Evolutionary conservation across 2,329 filamentous ascomycete genomes (phyloP).

Genomic region (Xylaria multiplex): DNA sequence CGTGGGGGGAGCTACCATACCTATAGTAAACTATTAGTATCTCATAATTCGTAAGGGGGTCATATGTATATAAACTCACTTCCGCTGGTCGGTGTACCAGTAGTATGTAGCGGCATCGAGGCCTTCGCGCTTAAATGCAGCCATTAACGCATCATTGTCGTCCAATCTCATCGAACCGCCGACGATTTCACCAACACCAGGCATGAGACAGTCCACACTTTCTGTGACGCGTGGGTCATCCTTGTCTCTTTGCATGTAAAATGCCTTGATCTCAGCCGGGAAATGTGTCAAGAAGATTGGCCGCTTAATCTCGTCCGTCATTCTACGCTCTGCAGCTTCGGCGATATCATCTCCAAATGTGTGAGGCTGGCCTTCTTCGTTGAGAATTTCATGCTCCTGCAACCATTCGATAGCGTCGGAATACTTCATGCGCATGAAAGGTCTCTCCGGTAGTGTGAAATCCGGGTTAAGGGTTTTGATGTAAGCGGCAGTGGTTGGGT

Average conservation of each 20-base stretch:
- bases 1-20: slow-evolving; percentile 91
- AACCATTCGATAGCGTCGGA: slow-evolving; percentile 95
- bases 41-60: slow-evolving; percentile 13
- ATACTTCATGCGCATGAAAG: slow-evolving; percentile 96
- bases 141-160: slow-evolving; percentile 87
- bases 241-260: slow-evolving; percentile 95
- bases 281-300: slow-evolving; percentile 98
- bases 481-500: slow-evolving; percentile 76
- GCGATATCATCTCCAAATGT: slow-evolving; percentile 97
- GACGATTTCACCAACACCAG: slow-evolving; percentile 95
- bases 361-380: slow-evolving; percentile 92
- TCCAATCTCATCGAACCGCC: slow-evolving; percentile 97
- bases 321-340: slow-evolving; percentile 93
- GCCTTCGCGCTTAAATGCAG: slow-evolving; percentile 85
- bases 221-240: slow-evolving; percentile 87
- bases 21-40: slow-evolving; percentile 54
- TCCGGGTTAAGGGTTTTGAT: slow-evolving; percentile 91
- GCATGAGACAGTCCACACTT: slow-evolving; percentile 87
- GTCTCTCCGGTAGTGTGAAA: slow-evolving; percentile 82
- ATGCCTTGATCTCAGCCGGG: slow-evolving; percentile 96
- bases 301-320: slow-evolving; percentile 96
- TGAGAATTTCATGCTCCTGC: slow-evolving; percentile 85
- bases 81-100: slow-evolving; percentile 98
- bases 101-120: slow-evolving; percentile 90
- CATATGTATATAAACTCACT: slow-evolving; percentile 66